Base-by-base conservation (phyloP, 768 basidiomycete genomes). In the Lactarius deliciosus region DNA sequence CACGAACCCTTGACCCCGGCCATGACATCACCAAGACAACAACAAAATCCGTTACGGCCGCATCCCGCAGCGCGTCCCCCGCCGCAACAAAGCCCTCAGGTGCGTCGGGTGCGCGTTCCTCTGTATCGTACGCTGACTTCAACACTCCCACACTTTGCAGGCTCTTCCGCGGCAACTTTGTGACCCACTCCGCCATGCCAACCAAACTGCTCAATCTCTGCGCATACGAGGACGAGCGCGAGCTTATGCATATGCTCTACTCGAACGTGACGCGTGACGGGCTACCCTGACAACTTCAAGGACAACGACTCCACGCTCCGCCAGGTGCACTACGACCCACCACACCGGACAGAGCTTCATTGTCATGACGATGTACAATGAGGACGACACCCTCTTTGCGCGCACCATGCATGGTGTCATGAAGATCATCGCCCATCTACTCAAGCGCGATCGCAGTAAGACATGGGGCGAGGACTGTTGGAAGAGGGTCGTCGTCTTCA, bases 381-480 rank as follows among this genome's bases (percentile, higher is more conserved):
- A 94, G 72, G 87, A 92, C 71, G 94, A 96, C 75, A 85, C 89
- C 28, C 28, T 28, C 28, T 30, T 30, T 3, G 28, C 3, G 28
- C 28, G 28, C 3, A 30, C 72, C 0, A 95, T 97, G 91, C 91
- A 96, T 72, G 96, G 95, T 59, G 91, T 97, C 5, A 93, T 97
- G 77, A 94, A 92, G 83, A 97, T 97, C 72, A 82, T 98, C 53
- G 88, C 88, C 7, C 92, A 96, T 76, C 76, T 98, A 68, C 93
- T 91, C 74, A 91, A 88, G 70, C 82, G 96, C n/a, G 89, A 91
- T 55, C 81, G 92, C 57, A 91, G 88, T 71, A 95, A 92, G 82
- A 97, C 92, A 5, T 98, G 96, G 96, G 95, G 94, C 1, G 90
- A 91, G 75, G 95, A 97, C n/a, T n/a, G n/a, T n/a, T n/a, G n/a